Evolutionary conservation across 1,284 basidiomycete genomes (phyloP), one percentile per base, ranked within the genome.

Genomic region (Microbotryum lychnidis-dioicae): DNA sequence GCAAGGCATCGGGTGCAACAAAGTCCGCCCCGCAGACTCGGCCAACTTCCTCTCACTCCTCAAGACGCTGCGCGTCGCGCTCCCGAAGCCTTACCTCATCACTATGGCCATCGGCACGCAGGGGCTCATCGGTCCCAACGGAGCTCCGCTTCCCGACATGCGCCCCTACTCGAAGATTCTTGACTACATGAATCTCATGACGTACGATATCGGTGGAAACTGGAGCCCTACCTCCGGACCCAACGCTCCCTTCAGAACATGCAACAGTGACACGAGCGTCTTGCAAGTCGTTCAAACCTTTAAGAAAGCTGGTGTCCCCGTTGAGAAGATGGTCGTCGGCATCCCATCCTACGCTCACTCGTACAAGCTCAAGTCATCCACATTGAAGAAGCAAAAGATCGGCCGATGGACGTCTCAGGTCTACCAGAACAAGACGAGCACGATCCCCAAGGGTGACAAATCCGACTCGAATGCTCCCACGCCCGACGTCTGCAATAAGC

Each of bases 1-100:
- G 37, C 46, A 47, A 1, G 64, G 56, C 2, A 58, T 67, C 31
- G 62, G 67, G 29, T 68, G 82, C 23, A 92, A 92, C 74, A 70
- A 70, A 42, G 78, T 84, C 60, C 79, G 79, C 52, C 63, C 79
- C 0, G 62, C 76, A 47, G 91, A 94, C 75, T 80, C 84, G 0
- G 77, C 78, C 27, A 87, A 91, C 74, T 86, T 85, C 75, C 80
- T 93, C 58, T 64, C 75, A n/a, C 89, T 93, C 76, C 79, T 93
- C 42, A 77, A 80, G 64, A 75, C 81, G 31, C 79, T 93, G 33
- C 81, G 86, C 27, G 57, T 71, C 2, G 75, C 75, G 33, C 79
- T 93, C 10, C 88, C 89, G 10, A 56, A 72, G 0, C 68, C 69
- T 25, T 85, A 87, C 7, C 77, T 79, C 56, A 83, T 93, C 74